Evolutionary conservation across 176 grass and related monocot genomes (phyloP).

Genomic region (Paspalum notatum): DNA sequence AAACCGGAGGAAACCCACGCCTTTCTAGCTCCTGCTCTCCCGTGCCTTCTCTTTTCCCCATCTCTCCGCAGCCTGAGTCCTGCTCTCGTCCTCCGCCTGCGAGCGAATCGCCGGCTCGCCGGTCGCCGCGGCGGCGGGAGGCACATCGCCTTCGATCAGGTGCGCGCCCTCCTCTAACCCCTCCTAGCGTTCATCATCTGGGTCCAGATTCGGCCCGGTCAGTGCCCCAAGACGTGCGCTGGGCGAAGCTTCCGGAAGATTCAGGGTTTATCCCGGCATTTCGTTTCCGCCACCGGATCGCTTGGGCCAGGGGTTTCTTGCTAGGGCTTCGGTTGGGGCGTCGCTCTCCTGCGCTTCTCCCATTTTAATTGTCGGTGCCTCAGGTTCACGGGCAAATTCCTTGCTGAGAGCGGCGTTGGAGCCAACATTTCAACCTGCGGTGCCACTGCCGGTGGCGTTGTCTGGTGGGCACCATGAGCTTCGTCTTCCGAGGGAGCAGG

Average conservation of each 20-base stretch:
- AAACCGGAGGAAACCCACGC: constrained; percentile 15
- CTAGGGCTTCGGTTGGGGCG: constrained; percentile 58
- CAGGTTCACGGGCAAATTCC: constrained; percentile 26
- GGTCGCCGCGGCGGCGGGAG: not conserved
- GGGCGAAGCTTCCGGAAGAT: constrained; percentile 47
- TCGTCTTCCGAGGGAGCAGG: constrained; percentile 83
- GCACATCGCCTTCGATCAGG: constrained; percentile 38
- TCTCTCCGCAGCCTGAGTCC: not conserved
- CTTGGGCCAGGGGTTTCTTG: constrained; percentile 34
- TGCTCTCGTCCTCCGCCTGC: constrained; percentile 4
- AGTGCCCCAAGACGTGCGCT: constrained; percentile 11
- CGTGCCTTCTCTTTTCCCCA: constrained; percentile 23
- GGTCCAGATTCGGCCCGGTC: constrained; percentile 3
- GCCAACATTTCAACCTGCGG: not conserved
- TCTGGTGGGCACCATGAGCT: constrained; percentile 66
- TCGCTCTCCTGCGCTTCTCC: constrained; percentile 52
- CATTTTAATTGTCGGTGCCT: constrained; percentile 31
- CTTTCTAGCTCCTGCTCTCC: not conserved
- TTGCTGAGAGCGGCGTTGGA: constrained; percentile 35
- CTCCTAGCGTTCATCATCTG: not conserved
- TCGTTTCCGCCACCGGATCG: constrained; percentile 24
- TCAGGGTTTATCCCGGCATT: constrained; percentile 37
- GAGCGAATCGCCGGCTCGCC: constrained; percentile 28
- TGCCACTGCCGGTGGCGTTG: not conserved
- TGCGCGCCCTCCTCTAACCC: constrained; percentile 12